Conservation (phyloP, 1,139 yeast species). For the Groenewaldozyma auringiensis region DNA sequence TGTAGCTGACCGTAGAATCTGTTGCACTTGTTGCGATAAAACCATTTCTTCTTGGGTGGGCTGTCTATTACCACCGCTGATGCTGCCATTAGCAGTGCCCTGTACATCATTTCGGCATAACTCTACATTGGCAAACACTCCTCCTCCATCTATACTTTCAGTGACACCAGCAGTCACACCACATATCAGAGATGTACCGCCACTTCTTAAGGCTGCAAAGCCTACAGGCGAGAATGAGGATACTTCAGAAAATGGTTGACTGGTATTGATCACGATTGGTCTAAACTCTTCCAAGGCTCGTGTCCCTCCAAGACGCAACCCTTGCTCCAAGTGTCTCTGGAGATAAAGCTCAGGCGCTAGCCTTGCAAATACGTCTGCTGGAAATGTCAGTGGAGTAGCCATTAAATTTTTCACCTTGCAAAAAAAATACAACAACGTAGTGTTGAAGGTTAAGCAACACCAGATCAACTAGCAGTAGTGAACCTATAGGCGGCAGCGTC, state of each 20-base stretch:
- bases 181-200: conserved; percentile 69
- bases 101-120: conserved; percentile 57
- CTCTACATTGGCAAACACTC: conserved; percentile 71
- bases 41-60: conserved; percentile 91
- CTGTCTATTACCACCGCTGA: conserved; percentile 15
- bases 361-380: conserved; percentile 76
- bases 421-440: too few relatives aligned
- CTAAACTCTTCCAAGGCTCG: conserved; percentile 70
- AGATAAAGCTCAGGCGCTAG: conserved; percentile 80
- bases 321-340: conserved; percentile 70
- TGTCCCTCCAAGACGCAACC: conserved; percentile 52
- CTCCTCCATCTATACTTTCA: conserved; percentile 30
- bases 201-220: conserved; percentile 63
- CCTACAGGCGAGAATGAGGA: conserved; percentile 39
- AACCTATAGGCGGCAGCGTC: too few relatives aligned
- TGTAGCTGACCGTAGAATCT: conserved; percentile 25
- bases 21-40: conserved; percentile 60
- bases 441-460: too few relatives aligned
- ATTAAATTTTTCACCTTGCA: too few relatives aligned
- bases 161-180: conserved; percentile 66
- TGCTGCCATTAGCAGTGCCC: conserved; percentile 1
- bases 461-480: too few relatives aligned
- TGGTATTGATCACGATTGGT: conserved; percentile 36
- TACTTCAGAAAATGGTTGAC: background rate
- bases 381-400: conserved; percentile 43